Base-by-base conservation (phyloP, 2,329 filamentous ascomycete genomes). In the Graphiopsis chlorocephala region DNA sequence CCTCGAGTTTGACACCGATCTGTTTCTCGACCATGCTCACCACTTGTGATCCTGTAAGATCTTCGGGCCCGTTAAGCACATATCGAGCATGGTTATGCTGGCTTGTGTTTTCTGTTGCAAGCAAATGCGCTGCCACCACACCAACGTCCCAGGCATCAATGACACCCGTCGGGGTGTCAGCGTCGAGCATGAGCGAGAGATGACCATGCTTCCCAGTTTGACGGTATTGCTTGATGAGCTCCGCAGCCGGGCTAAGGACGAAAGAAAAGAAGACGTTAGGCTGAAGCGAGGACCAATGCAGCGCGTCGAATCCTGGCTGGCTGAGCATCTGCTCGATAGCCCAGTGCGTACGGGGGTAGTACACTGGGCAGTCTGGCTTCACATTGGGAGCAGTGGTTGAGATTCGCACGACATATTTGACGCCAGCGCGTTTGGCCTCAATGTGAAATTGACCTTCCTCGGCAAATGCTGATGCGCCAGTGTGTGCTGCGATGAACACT, bases 321-420 rank as follows among this genome's bases (percentile, higher is more conserved):
- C 66, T 64, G 2, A 81, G 71, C 42, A 81, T 61, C 5, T 69
- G 17, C 66, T 81, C 79, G 20, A 81, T 76, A 0, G 79, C 79
- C 78, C 78, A 81, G 53, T 81, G 78, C 0, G 68, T 33, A 4
- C 79, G 73, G 4, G 75, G 61, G 61, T 81, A 81, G 67, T 77
- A 80, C 0, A 72, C 74, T 0, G 23, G 42, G 55, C 17, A 74
- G 60, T 77, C 73, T 0, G 79, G 77, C 17, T 70, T 71, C 2
- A 80, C 75, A 26, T 77, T 77, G 0, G 72, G 67, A 1, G 74
- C 75, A 0, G 72, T 78, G 0, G 79, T 81, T 0, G 78, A 81
- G 64, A 81, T 78, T 1, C 78, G 75, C 4, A 81, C 78, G 7
- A 81, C 74, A 57, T 81, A 81, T 52, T 78, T 65, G 1, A 81